phyloP scores from a whole-genome alignment of 2,329 filamentous ascomycete genomes.

The Phaeophleospora eucalypticola region DNA sequence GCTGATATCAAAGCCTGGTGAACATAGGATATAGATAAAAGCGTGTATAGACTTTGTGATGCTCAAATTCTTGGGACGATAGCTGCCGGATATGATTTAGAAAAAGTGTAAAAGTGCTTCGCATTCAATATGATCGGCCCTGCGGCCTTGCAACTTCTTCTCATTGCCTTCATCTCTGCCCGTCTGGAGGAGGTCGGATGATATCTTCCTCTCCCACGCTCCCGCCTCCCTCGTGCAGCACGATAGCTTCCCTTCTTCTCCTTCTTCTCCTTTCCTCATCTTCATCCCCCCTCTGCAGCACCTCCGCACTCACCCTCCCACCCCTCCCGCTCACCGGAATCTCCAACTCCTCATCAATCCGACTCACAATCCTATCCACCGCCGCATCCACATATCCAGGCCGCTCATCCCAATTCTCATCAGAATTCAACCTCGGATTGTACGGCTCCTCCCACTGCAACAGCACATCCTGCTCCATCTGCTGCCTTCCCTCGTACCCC shows the following conservation, averaged over 20 bases:
- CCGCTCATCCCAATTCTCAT: conserved; percentile 7
- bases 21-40: too few species aligned
- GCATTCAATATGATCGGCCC: too few species aligned
- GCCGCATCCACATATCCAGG: conserved; percentile 4
- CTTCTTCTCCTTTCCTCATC: conserved; percentile 61
- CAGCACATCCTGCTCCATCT: not conserved
- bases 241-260: conserved; percentile 80
- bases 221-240: conserved; percentile 69
- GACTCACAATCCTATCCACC: conserved; percentile 4
- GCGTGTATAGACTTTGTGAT: too few species aligned
- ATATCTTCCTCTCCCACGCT: not conserved
- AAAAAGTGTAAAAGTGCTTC: too few species aligned
- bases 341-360: conserved; percentile 13
- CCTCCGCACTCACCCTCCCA: conserved; percentile 8
- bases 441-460: conserved; percentile 4
- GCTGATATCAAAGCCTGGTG: too few species aligned
- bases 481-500: too few species aligned
- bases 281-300: conserved; percentile 10
- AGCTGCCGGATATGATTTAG: too few species aligned
- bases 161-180: too few species aligned
- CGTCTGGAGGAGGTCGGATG: not conserved
- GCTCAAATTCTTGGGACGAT: too few species aligned
- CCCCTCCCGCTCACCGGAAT: not conserved
- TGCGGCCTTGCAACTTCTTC: too few species aligned
- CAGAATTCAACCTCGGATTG: not conserved